Conservation (phyloP, 2,329 filamentous ascomycete species). For the Cercospora janseana region DNA sequence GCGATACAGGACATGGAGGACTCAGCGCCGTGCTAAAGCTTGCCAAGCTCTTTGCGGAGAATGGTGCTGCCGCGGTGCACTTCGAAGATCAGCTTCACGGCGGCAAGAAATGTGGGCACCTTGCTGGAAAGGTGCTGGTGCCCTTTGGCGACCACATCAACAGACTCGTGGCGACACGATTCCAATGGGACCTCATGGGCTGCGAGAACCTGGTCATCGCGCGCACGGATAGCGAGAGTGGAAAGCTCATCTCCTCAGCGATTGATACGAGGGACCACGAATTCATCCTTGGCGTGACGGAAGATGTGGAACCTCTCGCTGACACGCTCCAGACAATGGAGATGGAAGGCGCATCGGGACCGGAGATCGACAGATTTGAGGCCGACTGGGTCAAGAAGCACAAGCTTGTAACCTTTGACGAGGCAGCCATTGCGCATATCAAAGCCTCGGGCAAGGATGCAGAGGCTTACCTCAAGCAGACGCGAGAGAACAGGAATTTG, state of each 20-base stretch:
- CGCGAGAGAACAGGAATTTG: slow-evolving; percentile 63
- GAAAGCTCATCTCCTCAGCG: slow-evolving; percentile 82
- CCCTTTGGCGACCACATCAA: slow-evolving; percentile 96
- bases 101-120: slow-evolving; percentile 96
- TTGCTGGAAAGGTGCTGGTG: slow-evolving; percentile 93
- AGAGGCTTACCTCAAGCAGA: slow-evolving; percentile 30
- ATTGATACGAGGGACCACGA: slow-evolving; percentile 95
- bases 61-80: slow-evolving; percentile 91
- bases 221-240: slow-evolving; percentile 91
- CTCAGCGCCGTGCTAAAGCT: slow-evolving; percentile 91
- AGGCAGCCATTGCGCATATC: slow-evolving; percentile 55
- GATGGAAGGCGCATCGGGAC: slow-evolving; percentile 67
- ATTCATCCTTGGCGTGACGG: slow-evolving; percentile 85
- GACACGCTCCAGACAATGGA: slow-evolving; percentile 93
- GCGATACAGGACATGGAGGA: slow-evolving; percentile 91
- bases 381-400: slow-evolving; percentile 84
- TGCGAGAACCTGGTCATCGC: slow-evolving; percentile 92
- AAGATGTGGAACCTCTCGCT: slow-evolving; percentile 75
- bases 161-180: slow-evolving; percentile 82
- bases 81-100: slow-evolving; percentile 98
- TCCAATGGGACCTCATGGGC: slow-evolving; percentile 99
- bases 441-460: slow-evolving; percentile 34
- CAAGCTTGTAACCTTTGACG: slow-evolving; percentile 85
- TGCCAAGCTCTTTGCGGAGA: slow-evolving; percentile 95
- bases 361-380: slow-evolving; percentile 84